phyloP scores from a whole-genome alignment of 768 basidiomycete genomes.

The Erythrobasidium yunnanense region DNA sequence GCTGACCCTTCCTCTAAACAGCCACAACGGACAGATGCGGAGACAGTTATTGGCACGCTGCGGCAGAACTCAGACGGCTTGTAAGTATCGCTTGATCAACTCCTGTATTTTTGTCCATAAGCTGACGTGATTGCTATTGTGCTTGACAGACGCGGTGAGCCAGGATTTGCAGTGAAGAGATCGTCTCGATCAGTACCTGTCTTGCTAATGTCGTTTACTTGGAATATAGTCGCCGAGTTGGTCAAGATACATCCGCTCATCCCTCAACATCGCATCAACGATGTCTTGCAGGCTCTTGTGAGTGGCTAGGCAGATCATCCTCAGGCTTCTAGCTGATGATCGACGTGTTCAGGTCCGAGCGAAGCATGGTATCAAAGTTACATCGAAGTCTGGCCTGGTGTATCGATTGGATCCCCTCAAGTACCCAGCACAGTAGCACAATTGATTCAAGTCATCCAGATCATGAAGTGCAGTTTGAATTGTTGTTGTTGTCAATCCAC shows the following conservation, averaged over 20 bases:
- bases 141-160: too few species aligned
- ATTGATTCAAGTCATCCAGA: too few species aligned
- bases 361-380: conserved; percentile 25
- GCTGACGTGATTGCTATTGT: too few species aligned
- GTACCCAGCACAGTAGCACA: background rate
- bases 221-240: conserved; percentile 22
- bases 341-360: conserved; percentile 10
- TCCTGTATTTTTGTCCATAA: too few species aligned
- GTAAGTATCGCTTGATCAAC: background rate
- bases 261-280: conserved; percentile 28
- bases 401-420: conserved; percentile 19
- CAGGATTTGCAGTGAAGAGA: background rate
- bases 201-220: background rate
- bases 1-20: background rate
- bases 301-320: background rate
- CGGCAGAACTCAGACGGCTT: conserved; percentile 9
- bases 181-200: background rate
- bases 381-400: background rate
- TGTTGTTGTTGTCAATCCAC: too few species aligned
- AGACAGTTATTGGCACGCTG: conserved; percentile 15
- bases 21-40: conserved; percentile 24
- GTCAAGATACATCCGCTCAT: conserved; percentile 19
- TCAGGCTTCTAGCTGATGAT: background rate
- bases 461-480: too few species aligned
- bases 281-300: conserved; percentile 8